These are phyloP conservation scores for Tricladium varicosporioides DNA, from an alignment of 2,329 filamentous ascomycete genomes.

Conservation along the genomic window DNA sequence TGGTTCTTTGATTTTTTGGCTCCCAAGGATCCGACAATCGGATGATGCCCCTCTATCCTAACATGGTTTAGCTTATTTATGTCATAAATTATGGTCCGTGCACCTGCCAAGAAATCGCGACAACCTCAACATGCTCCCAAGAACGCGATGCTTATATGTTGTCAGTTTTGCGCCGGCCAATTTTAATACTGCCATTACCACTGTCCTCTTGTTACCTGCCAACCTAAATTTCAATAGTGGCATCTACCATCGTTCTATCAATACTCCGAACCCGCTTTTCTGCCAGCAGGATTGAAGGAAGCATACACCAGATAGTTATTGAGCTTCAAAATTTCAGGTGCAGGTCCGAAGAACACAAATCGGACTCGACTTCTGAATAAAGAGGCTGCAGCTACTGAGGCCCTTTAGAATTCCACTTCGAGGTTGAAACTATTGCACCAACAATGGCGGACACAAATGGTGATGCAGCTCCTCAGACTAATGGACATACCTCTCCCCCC, in stretches of 20 bases:
- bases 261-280: too few relatives aligned
- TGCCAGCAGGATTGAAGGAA: too few relatives aligned
- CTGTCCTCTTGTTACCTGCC: background rate
- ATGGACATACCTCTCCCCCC: constrained; percentile 45
- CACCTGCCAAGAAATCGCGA: background rate
- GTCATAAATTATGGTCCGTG: background rate
- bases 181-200: background rate
- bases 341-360: too few relatives aligned
- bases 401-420: background rate
- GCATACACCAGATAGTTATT: too few relatives aligned
- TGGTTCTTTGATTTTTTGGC: constrained; percentile 8
- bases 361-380: too few relatives aligned
- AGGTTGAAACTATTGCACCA: background rate
- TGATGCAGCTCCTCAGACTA: constrained; percentile 45
- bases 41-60: constrained; percentile 8
- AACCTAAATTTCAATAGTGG: background rate
- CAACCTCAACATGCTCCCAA: background rate
- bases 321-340: too few relatives aligned
- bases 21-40: constrained; percentile 3
- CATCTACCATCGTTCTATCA: too few relatives aligned
- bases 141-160: background rate
- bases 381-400: background rate
- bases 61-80: background rate
- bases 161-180: background rate
- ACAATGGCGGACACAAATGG: constrained; percentile 34